Base-by-base conservation (phyloP, 2,329 filamentous ascomycete genomes). In the Trichophyton schoenleinii region DNA sequence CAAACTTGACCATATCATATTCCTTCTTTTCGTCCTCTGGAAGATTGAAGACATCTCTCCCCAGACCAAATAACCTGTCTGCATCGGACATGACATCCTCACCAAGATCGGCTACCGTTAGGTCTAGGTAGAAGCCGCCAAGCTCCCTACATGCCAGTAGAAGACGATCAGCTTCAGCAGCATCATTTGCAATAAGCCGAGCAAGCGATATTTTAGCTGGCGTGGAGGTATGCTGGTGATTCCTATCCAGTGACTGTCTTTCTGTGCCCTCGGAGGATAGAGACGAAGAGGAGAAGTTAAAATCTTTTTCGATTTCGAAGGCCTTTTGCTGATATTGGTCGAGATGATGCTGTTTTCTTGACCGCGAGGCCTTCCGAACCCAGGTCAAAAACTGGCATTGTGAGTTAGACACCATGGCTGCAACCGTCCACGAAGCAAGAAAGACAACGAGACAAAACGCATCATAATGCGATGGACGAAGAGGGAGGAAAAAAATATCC, bases 1-100 rank as follows among this genome's bases (percentile, higher is more conserved):
- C 62, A 58, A 63, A 63, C 34, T 61, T 61, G 28, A 44, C 38
- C 62, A 63, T 63, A 25, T 63, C 59, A 25, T 63, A 63, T 48
- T 59, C 57, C 28, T 57, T 38, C 44, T 63, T 63, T 22, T 61
- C 57, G 3, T 49, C 7, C 1, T 41, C 36, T 5, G 59, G 20
- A n/a, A 63, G 59, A 4, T 46, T 25, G 31, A 63, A 63, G 5
- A 63, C n/a, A 9, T 53, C 44, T n/a, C 42, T 46, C 41, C 62
- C 62, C 20, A 63, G 22, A 15, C 5, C 4, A 38, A 63, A 63
- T 3, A 63, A 36, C 25, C 42, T 34, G 38, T 63, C 59, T 5
- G 42, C 57, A n/a, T 63, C 58, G 11, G 60, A 34, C 15, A 63
- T 9, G 6, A 62, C 48, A 58, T 58, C 34, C 22, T 58, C 60